Evolutionary conservation across 805 yeast species (phyloP).

Genomic region (Candida nitratophila): DNA sequence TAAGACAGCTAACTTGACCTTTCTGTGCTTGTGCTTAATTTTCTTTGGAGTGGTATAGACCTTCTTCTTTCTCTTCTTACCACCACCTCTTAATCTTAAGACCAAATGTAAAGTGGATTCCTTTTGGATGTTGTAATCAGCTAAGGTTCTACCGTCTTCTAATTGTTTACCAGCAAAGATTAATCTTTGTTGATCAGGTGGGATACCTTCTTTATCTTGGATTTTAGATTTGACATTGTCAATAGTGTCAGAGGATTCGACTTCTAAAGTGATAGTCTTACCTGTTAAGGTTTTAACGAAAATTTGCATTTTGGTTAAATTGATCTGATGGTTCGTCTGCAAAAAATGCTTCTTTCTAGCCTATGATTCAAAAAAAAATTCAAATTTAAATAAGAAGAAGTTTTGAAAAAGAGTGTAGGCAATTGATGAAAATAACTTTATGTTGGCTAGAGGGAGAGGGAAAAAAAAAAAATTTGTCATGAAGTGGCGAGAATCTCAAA

Average conservation of each 20-base stretch:
- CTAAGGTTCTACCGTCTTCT: conserved; percentile 97
- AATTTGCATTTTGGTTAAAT: conserved; percentile 42
- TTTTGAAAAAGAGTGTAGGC: not conserved
- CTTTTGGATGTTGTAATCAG: conserved; percentile 99
- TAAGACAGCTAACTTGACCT: conserved; percentile 98
- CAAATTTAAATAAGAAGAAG: not conserved
- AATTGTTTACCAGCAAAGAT: conserved; percentile 99
- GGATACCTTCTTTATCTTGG: conserved; percentile 99
- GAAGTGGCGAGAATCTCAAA: no score
- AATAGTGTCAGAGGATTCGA: conserved; percentile 97
- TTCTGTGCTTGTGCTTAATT: conserved; percentile 99
- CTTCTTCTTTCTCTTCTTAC: conserved; percentile 99
- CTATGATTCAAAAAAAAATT: conserved; percentile 5
- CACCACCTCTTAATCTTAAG: conserved; percentile 94
- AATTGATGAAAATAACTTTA: not conserved
- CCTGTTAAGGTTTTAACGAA: conserved; percentile 84
- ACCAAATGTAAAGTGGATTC: conserved; percentile 97
- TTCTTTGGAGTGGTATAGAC: conserved; percentile 99
- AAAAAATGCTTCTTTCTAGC: conserved; percentile 33
- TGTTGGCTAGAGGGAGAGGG: no score
- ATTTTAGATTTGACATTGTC: conserved; percentile 98
- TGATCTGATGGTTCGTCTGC: conserved; percentile 26
- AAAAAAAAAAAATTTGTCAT: no score
- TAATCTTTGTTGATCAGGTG: conserved; percentile 99
- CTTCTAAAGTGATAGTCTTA: conserved; percentile 96